Evolutionary conservation across 805 yeast genomes (phyloP).

Genomic region (Metschnikowia picachoensis): DNA sequence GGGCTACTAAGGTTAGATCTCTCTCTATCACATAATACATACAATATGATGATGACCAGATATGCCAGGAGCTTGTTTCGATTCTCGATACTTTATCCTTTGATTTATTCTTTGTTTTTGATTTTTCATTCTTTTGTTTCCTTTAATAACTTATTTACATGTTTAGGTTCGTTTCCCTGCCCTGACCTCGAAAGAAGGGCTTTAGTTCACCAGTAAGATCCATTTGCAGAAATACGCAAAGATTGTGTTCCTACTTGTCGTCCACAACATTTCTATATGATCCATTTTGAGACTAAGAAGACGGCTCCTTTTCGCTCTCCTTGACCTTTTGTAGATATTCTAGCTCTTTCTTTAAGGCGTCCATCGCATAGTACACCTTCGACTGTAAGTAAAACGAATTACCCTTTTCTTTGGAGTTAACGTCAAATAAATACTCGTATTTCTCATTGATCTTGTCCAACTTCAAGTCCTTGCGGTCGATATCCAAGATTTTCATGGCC

Average conservation of each 20-base stretch:
- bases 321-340: constrained; percentile 49
- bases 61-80: too few relatives aligned
- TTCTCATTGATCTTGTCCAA: constrained; percentile 62
- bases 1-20: too few relatives aligned
- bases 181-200: too few relatives aligned
- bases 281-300: neutral
- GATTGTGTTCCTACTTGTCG: neutral
- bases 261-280: neutral
- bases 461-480: constrained; percentile 55
- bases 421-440: constrained; percentile 79
- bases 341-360: constrained; percentile 76
- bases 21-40: too few relatives aligned
- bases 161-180: too few relatives aligned
- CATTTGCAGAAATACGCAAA: too few relatives aligned
- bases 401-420: constrained; percentile 92
- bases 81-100: too few relatives aligned
- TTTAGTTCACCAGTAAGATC: too few relatives aligned
- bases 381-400: constrained; percentile 92
- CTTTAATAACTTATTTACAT: too few relatives aligned
- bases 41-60: too few relatives aligned
- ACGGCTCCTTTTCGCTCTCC: constrained; percentile 23
- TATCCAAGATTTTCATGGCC: constrained; percentile 84
- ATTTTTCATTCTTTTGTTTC: too few relatives aligned
- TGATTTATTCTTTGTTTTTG: too few relatives aligned
- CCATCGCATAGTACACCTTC: constrained; percentile 92